Conservation (phyloP, 768 basidiomycete genomes). For the Tricholoma sp. region DNA sequence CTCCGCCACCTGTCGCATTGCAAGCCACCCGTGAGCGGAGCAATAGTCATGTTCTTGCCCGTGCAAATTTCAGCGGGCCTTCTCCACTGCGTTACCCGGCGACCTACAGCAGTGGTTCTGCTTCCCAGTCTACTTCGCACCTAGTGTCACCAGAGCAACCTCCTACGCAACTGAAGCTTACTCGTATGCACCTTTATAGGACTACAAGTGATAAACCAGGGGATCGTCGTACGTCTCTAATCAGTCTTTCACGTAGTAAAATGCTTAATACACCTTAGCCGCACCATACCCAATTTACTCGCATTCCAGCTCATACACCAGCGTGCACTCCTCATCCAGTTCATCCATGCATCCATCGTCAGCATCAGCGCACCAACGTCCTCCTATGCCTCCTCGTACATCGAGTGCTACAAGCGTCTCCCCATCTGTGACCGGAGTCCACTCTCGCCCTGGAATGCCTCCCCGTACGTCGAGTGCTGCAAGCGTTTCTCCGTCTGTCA, state of each 20-base stretch:
- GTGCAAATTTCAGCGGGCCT: slow-evolving; percentile 23
- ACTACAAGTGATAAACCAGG: slow-evolving; percentile 39
- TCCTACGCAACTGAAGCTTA: slow-evolving; percentile 7
- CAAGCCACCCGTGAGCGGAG: slow-evolving; percentile 31
- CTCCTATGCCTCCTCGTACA: slow-evolving; percentile 28
- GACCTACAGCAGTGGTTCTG: slow-evolving; percentile 25
- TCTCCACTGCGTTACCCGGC: slow-evolving; percentile 38
- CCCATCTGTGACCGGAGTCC: slow-evolving; percentile 15
- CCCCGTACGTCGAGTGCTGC: slow-evolving; percentile 35
- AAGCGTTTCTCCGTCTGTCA: slow-evolving; percentile 28
- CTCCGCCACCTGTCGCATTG: slow-evolving; percentile 32
- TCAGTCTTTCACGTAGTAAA: neutral
- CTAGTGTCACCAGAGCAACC: slow-evolving; percentile 20
- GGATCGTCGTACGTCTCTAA: slow-evolving; percentile 36
- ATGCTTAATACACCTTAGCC: slow-evolving; percentile 13
- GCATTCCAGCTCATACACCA: slow-evolving; percentile 24
- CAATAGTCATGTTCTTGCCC: slow-evolving; percentile 32
- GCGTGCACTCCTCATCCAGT: slow-evolving; percentile 48
- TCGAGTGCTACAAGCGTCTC: slow-evolving; percentile 35
- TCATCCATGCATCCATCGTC: slow-evolving; percentile 41
- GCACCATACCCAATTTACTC: slow-evolving; percentile 19
- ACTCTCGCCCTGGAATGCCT: slow-evolving; percentile 23
- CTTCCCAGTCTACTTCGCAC: slow-evolving; percentile 7
- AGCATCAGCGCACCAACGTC: slow-evolving; percentile 19
- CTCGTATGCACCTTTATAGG: slow-evolving; percentile 34